Conservation (phyloP, 495 filamentous ascomycete species). For the Terfezia boudieri region DNA sequence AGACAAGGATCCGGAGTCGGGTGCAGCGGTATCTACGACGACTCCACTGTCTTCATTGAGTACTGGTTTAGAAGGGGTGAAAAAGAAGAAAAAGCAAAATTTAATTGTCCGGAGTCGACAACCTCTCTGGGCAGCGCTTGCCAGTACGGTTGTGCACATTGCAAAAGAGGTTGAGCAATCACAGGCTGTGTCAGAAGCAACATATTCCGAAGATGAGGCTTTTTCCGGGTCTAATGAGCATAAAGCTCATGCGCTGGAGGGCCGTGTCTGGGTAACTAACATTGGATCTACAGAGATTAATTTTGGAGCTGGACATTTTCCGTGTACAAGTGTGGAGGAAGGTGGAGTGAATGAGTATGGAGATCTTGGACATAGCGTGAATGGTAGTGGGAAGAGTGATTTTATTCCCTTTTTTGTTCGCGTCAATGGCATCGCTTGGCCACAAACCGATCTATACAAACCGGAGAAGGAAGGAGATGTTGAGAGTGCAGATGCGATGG, state of each 20-base stretch:
- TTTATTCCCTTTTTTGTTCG: constrained; percentile 16
- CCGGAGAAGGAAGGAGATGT: constrained; percentile 3
- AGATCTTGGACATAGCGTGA: background rate
- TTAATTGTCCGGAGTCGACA: constrained; percentile 17
- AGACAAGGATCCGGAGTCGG: constrained; percentile 19
- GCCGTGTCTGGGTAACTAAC: constrained; percentile 17
- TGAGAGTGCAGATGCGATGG: constrained; percentile 9
- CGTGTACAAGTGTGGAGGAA: constrained; percentile 3
- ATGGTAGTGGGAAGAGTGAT: constrained; percentile 8
- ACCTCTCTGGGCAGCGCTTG: constrained; percentile 18
- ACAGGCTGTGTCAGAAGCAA: constrained; percentile 16
- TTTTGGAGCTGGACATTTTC: constrained; percentile 13
- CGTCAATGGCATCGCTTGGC: constrained; percentile 19
- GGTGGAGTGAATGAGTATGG: background rate
- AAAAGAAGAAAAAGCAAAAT: constrained; percentile 18
- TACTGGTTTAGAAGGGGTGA: constrained; percentile 8
- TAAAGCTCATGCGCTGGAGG: constrained; percentile 1
- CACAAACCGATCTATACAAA: constrained; percentile 14
- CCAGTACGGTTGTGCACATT: constrained; percentile 18
- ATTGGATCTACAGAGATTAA: constrained; percentile 17
- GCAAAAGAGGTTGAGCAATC: constrained; percentile 18
- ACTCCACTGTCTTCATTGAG: constrained; percentile 2
- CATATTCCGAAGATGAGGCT: constrained; percentile 3
- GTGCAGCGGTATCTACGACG: constrained; percentile 4
- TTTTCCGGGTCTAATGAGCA: background rate